Base-by-base conservation (phyloP, 345 rosid genomes). In the Dimocarpus longan region DNA sequence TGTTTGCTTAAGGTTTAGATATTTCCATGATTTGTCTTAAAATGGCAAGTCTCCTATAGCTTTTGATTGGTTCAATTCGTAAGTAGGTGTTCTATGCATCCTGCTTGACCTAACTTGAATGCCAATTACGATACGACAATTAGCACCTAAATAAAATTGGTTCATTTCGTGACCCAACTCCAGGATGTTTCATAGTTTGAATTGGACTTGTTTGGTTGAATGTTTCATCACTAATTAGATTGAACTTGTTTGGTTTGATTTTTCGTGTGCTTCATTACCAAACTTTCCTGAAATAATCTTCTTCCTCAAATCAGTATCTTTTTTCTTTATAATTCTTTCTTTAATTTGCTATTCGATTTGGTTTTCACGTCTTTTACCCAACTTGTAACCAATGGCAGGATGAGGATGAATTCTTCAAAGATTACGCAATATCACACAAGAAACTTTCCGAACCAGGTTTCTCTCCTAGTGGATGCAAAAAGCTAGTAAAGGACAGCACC, bases 361-460 rank as follows among this genome's bases (percentile, higher is more conserved):
- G 18, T 62, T 75, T 21, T 65, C n/a, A 43, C 22, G 21, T 22
- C 37, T 39, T 24, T 71, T 52, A 6, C 60, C 42, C 44, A 39
- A 9, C 59, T 70, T 22, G 71, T 68, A 68, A 60, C 65, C 43
- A 12, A 26, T 85, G 81, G 24, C 89, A 95, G 98, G 99, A 93
- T 66, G 98, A 93, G 84, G 97, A 91, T 40, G 90, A 89, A 66
- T 91, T 95, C 88, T 93, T 92, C 64, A 88, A 78, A 81, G 97
- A 92, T 70, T 96, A 92, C 42, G 94, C 90, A 0, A 85, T 69
- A 37, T 89, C 99, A 0, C 97, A 93, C 78, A 93, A 93, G 91
- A 96, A 89, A 83, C 97, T 95, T 66, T 95, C 97, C 0, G 99
- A 93, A 79, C 92, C 93, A 22, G 96, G 98, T 52, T 95, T 93